Percentiles rank a stretch among this genome's conserved stretches.
These are phyloP conservation scores for Fusarium longipes DNA, from an alignment of 2,329 filamentous ascomycete genomes.

Conservation along the genomic window DNA sequence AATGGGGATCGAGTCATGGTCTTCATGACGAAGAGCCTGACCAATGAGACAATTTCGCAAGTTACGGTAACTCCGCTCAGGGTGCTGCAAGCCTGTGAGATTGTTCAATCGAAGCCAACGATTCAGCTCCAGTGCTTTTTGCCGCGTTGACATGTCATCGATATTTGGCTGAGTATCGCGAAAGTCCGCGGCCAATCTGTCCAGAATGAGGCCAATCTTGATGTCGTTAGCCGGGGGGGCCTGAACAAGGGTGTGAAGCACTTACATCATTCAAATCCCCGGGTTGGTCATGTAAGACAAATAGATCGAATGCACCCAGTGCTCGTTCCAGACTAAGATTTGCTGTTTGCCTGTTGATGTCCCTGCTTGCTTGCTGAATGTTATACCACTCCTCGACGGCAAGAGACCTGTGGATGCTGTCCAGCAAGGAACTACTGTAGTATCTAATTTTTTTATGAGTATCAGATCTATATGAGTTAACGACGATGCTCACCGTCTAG, in stretches of 20 bases:
- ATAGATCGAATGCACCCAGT: conserved; percentile 88
- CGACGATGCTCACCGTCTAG: conserved; percentile 69
- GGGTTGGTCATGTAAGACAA: conserved; percentile 77
- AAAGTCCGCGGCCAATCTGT: conserved; percentile 70
- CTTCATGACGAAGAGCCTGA: conserved; percentile 76
- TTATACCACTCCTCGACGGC: conserved; percentile 82
- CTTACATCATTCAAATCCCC: conserved; percentile 80
- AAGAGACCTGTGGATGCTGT: conserved; percentile 81
- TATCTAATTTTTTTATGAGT: conserved; percentile 62
- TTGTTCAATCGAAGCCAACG: conserved; percentile 75
- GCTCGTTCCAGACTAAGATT: conserved; percentile 72
- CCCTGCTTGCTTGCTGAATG: conserved; percentile 38
- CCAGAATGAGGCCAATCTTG: conserved; percentile 72
- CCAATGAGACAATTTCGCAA: conserved; percentile 91
- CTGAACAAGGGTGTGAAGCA: conserved; percentile 2
- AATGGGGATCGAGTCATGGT: conserved; percentile 84
- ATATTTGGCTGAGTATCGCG: conserved; percentile 64
- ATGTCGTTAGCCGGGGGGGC: conserved; percentile 9
- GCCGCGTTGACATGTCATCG: conserved; percentile 67
- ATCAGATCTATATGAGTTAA: conserved; percentile 15
- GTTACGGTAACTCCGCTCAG: conserved; percentile 76
- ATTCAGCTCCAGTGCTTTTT: conserved; percentile 75
- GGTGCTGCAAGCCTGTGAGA: conserved; percentile 76
- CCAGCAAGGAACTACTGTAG: conserved; percentile 78
- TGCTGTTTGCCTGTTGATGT: conserved; percentile 52